A percentile compares a stretch with the other conserved stretches of the same genome.
These are phyloP conservation scores for Carex parvula DNA, from an alignment of 176 grass and related monocot species.

Conservation along the genomic window DNA sequence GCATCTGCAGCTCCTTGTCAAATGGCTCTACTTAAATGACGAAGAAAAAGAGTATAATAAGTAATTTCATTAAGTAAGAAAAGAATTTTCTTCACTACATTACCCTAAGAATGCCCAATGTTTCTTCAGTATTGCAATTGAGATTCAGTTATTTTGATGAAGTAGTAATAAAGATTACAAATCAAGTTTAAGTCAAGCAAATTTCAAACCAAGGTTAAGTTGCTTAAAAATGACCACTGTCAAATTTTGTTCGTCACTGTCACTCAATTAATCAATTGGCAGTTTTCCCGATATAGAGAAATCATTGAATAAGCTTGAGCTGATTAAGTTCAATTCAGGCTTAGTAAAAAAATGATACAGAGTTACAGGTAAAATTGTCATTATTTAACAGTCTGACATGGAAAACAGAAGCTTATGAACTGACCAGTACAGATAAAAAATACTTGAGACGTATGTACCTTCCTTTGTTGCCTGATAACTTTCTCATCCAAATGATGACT, in stretches of 20 bases:
- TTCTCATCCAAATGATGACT: slow-evolving; percentile 76
- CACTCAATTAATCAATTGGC: not conserved
- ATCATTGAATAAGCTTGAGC: not conserved
- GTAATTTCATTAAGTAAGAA: not conserved
- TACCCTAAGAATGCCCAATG: not conserved
- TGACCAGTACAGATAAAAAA: not conserved
- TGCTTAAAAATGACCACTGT: not conserved
- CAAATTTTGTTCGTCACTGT: not conserved
- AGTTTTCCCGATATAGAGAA: slow-evolving; percentile 6
- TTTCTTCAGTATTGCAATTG: not conserved
- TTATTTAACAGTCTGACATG: not conserved
- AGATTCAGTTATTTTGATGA: not conserved
- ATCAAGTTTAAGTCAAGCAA: not conserved
- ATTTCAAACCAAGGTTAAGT: not conserved
- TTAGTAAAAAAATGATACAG: not conserved
- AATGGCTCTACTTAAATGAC: not conserved
- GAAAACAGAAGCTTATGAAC: not conserved
- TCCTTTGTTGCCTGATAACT: slow-evolving; percentile 75
- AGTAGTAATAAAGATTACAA: not conserved
- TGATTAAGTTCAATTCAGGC: not conserved
- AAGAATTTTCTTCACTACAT: not conserved
- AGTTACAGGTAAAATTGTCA: not conserved
- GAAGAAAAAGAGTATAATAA: not conserved
- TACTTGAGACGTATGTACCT: slow-evolving; percentile 37
- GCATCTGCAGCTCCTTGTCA: not conserved